Base-by-base conservation (phyloP, 106 monocot species). In the Acorus calamus region DNA sequence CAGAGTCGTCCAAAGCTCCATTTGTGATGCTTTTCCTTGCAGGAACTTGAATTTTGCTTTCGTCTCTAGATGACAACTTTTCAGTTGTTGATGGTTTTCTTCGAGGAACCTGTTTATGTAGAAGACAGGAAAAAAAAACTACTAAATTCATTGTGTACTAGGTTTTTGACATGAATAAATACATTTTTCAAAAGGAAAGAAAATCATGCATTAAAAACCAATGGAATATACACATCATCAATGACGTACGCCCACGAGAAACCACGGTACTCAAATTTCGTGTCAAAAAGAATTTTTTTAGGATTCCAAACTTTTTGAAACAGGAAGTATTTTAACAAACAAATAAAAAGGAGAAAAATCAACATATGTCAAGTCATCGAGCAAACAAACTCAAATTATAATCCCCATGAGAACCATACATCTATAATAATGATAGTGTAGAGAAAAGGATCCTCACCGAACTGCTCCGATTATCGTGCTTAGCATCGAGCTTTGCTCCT, bases 71-170 rank as follows among this genome's bases (percentile, higher is more conserved):
- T 54, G 58, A 6, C 8, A 47, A 54, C 52, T 71, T 88, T 47
- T 80, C 88, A 68, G 49, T 61, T 41, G 66, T 44, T 48, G 28
- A 28, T 28, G 61, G 48, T 52, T 70, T 84, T 71, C 66, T 82
- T 63, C 64, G 62, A 69, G 77, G 81, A 59, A 62, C 80, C 92
- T 88, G 73, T 14, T 71, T 56, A 12, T 79, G 49, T 14, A 74
- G 28, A 59, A 47, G 8, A 64, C 12, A 6, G 44, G 12, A 6
- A 56, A 43, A 2, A 7, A 11, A 14, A 14, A n/a, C 4, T 47
- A 56, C 55, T 44, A 66, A 11, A 54, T 47, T 47, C 54, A 7
- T n/a, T 7, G 13, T 56, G 45, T 11, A 12, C 51, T 7, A 47
- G 56, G 12, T 5, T 8, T 47, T 45, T 41, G 57, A 58, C 43